Conservation (phyloP, 2,329 filamentous ascomycete species). For the Aspergillus bombycis region DNA sequence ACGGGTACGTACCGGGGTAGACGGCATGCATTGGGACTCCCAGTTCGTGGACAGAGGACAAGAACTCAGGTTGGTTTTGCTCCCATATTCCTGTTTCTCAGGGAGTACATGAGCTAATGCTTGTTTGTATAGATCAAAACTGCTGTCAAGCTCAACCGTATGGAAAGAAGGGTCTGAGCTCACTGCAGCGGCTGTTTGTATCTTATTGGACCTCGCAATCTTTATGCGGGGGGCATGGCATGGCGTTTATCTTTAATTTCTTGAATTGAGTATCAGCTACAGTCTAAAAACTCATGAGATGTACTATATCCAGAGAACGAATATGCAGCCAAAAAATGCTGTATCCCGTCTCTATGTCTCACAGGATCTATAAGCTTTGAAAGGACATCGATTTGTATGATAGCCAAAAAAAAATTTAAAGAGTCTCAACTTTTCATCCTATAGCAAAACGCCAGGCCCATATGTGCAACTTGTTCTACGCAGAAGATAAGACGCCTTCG, state of each 20-base stretch:
- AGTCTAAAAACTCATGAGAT: slow-evolving; percentile 14
- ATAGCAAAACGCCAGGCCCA: slow-evolving; percentile 32
- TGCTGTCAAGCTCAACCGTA: slow-evolving; percentile 61
- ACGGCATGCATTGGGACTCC: slow-evolving; percentile 89
- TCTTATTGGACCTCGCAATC: slow-evolving; percentile 27
- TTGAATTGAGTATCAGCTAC: slow-evolving; percentile 14
- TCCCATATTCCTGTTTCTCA: slow-evolving; percentile 4
- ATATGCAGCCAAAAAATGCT: not conserved
- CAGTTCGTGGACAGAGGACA: slow-evolving; percentile 87
- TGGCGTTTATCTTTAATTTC: slow-evolving; percentile 23
- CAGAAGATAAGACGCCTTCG: slow-evolving; percentile 49
- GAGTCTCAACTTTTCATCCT: slow-evolving; percentile 34
- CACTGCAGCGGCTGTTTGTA: slow-evolving; percentile 11
- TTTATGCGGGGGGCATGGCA: slow-evolving; percentile 24
- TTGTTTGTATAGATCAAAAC: slow-evolving; percentile 55
- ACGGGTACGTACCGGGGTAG: slow-evolving; percentile 89
- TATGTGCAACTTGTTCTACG: slow-evolving; percentile 33
- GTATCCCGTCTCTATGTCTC: not conserved
- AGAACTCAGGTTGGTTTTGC: slow-evolving; percentile 65
- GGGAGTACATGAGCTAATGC: slow-evolving; percentile 21
- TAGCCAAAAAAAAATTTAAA: slow-evolving; percentile 11
- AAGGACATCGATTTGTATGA: slow-evolving; percentile 11
- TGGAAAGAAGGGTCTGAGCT: slow-evolving; percentile 54
- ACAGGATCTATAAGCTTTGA: not conserved
- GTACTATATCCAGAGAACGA: slow-evolving; percentile 23